phyloP scores from a whole-genome alignment of 331 rosid species.

The Rosa hybrid region DNA sequence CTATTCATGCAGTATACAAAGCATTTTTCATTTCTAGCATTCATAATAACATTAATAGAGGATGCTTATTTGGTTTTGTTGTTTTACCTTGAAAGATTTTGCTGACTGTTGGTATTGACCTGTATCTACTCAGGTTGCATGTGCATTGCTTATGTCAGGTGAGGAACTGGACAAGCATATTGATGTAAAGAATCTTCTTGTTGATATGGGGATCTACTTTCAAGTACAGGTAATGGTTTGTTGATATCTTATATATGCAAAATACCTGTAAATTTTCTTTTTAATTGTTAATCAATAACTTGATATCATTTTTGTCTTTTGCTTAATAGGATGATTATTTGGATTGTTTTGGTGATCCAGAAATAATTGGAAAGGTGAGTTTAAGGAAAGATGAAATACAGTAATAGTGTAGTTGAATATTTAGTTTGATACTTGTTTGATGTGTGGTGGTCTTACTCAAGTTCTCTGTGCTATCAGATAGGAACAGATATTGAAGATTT shows the following conservation, averaged over 20 bases:
- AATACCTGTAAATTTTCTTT: background rate
- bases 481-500: constrained; percentile 50
- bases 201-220: constrained; percentile 91
- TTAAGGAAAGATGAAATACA: constrained; percentile 7
- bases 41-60: background rate
- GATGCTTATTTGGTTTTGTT: background rate
- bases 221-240: constrained; percentile 81
- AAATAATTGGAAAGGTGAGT: constrained; percentile 42
- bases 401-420: background rate
- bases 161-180: constrained; percentile 71
- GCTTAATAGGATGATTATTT: constrained; percentile 39
- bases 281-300: background rate
- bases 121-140: constrained; percentile 62
- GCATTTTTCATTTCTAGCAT: background rate
- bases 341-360: constrained; percentile 45
- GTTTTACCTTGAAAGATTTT: background rate
- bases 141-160: constrained; percentile 84
- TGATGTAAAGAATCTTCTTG: constrained; percentile 74
- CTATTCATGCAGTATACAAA: background rate
- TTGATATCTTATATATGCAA: background rate
- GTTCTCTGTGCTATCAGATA: constrained; percentile 23
- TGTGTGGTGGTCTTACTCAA: constrained; percentile 4
- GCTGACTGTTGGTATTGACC: background rate
- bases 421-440: constrained; percentile 7
- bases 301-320: background rate